Conservation (phyloP, 371 early-diverging fungal genomes). For the Mortierella sp. region DNA sequence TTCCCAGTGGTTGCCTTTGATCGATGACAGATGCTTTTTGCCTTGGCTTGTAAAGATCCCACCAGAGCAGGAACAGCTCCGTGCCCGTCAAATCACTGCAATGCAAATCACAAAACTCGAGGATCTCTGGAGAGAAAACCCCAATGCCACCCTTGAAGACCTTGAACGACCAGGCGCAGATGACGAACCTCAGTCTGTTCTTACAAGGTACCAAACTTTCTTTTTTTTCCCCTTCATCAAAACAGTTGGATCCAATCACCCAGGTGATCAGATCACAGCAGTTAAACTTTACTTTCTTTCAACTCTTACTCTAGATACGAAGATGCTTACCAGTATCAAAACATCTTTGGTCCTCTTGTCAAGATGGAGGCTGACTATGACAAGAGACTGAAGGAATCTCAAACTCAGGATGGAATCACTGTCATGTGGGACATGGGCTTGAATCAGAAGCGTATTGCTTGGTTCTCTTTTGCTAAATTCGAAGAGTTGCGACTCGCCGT, state of each 20-base stretch:
- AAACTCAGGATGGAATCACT: slow-evolving; percentile 95
- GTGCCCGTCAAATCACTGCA: slow-evolving; percentile 87
- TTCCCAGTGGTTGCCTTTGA: slow-evolving; percentile 96
- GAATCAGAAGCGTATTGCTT: slow-evolving; percentile 94
- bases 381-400: slow-evolving; percentile 93
- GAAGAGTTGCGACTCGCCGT: slow-evolving; percentile 96
- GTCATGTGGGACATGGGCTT: slow-evolving; percentile 98
- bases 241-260: not conserved
- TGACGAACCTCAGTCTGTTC: slow-evolving; percentile 88
- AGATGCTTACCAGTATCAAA: slow-evolving; percentile 97
- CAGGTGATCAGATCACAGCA: no score
- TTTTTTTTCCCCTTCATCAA: not conserved
- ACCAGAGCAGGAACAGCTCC: slow-evolving; percentile 86
- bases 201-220: slow-evolving; percentile 66
- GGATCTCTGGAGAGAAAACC: slow-evolving; percentile 91
- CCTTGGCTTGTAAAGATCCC: slow-evolving; percentile 96
- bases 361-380: slow-evolving; percentile 98
- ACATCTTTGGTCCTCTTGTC: slow-evolving; percentile 95
- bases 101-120: slow-evolving; percentile 91
- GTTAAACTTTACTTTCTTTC: not conserved
- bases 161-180: slow-evolving; percentile 88
- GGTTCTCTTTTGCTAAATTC: slow-evolving; percentile 92
- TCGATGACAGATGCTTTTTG: slow-evolving; percentile 93
- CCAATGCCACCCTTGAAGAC: slow-evolving; percentile 84
- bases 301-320: slow-evolving; percentile 75